phyloP scores from a whole-genome alignment of 2,329 filamentous ascomycete species.

The Penicillium sp. region DNA sequence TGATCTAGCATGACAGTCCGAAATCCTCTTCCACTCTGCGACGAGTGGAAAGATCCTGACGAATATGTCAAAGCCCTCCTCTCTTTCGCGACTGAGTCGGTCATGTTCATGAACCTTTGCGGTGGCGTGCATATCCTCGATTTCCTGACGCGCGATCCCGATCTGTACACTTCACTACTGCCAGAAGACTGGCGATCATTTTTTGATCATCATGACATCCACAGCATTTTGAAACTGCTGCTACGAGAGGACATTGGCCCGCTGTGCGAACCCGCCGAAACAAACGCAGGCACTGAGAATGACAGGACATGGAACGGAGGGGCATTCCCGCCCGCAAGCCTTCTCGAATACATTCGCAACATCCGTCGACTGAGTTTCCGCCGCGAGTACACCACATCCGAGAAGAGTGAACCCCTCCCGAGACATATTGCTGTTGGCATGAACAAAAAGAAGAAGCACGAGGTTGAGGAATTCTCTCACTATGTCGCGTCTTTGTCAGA shows the following conservation, averaged over 20 bases:
- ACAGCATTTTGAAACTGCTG: slow-evolving; percentile 74
- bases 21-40: slow-evolving; percentile 62
- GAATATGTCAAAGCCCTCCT: slow-evolving; percentile 77
- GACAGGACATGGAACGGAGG: slow-evolving; percentile 42
- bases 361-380: slow-evolving; percentile 67
- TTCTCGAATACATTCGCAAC: slow-evolving; percentile 68
- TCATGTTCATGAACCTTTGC: slow-evolving; percentile 78
- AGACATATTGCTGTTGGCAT: slow-evolving; percentile 79
- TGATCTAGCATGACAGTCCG: slow-evolving; percentile 47
- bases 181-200: slow-evolving; percentile 78
- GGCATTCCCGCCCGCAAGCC: slow-evolving; percentile 47
- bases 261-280: slow-evolving; percentile 25
- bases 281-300: not conserved
- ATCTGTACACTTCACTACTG: slow-evolving; percentile 73
- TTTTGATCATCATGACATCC: slow-evolving; percentile 66
- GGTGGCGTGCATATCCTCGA: slow-evolving; percentile 93
- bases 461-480: slow-evolving; percentile 85
- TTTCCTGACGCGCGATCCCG: slow-evolving; percentile 82
- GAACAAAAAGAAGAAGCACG: slow-evolving; percentile 93
- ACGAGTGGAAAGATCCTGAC: slow-evolving; percentile 67
- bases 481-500: slow-evolving; percentile 70
- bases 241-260: slow-evolving; percentile 68
- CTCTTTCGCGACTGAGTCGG: slow-evolving; percentile 68
- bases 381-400: slow-evolving; percentile 55
- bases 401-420: slow-evolving; percentile 56